These are phyloP conservation scores for Saccharomycopsis olivae DNA, from an alignment of 805 yeast species.

Conservation along the genomic window DNA sequence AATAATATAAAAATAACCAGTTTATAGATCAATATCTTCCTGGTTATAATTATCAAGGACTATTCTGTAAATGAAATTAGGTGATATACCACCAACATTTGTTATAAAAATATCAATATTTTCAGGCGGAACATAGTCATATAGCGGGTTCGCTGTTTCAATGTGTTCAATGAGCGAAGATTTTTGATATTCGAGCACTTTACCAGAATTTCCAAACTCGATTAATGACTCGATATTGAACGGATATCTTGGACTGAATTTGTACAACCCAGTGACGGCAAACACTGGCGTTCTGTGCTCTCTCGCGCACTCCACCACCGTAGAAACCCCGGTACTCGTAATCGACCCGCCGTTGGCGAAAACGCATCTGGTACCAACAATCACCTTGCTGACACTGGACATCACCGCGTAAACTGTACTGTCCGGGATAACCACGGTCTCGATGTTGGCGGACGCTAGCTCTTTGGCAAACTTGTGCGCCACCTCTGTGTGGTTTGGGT, in stretches of 20 bases:
- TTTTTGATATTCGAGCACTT: conserved; percentile 69
- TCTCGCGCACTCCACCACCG: conserved; percentile 92
- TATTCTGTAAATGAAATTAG: conserved; percentile 89
- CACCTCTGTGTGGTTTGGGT: conserved; percentile 72
- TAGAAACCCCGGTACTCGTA: conserved; percentile 81
- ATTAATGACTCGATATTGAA: conserved; percentile 73
- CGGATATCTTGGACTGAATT: conserved; percentile 87
- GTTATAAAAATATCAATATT: conserved; percentile 62
- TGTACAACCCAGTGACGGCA: conserved; percentile 89
- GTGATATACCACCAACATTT: conserved; percentile 76
- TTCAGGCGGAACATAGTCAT: conserved; percentile 89
- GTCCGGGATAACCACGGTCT: conserved; percentile 87
- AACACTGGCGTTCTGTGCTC: conserved; percentile 94
- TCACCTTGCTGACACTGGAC: conserved; percentile 95
- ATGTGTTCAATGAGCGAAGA: conserved; percentile 58
- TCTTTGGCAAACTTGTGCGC: conserved; percentile 75
- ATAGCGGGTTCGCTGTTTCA: conserved; percentile 77
- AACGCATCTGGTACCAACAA: conserved; percentile 85
- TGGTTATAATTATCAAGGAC: conserved; percentile 88
- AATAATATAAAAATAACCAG: not conserved
- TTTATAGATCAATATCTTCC: conserved; percentile 40
- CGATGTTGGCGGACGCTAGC: conserved; percentile 77
- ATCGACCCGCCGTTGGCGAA: conserved; percentile 95
- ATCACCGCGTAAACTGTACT: conserved; percentile 88
- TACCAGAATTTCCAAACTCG: conserved; percentile 91